A percentile compares a stretch with the other conserved stretches of the same genome.
phyloP scores from a whole-genome alignment of 306 rosid genomes.

The Trifolium repens region DNA sequence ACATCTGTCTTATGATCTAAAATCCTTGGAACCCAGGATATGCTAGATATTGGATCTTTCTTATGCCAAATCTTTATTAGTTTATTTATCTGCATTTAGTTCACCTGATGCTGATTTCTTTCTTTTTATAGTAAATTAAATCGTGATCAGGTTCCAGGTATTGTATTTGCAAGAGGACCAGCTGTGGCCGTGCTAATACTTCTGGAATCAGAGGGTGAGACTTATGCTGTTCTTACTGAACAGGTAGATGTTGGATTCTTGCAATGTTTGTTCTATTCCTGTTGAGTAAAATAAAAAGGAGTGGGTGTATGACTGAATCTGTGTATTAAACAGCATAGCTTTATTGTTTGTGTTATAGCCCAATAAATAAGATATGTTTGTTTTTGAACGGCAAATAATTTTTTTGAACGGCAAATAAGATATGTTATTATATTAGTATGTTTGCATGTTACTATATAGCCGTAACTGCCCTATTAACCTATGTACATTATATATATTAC shows the following conservation, averaged over 20 bases:
- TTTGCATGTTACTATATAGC: not conserved
- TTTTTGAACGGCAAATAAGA: no score
- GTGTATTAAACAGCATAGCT: not conserved
- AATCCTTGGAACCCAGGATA: constrained; percentile 16
- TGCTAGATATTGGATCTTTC: constrained; percentile 2
- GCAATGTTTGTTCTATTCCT: constrained; percentile 1
- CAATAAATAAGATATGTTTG: not conserved
- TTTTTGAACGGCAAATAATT: no score
- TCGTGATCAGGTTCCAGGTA: constrained; percentile 82
- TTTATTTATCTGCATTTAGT: constrained; percentile 28
- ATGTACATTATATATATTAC: not conserved
- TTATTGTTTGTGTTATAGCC: not conserved
- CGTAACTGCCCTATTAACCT: not conserved
- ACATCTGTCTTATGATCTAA: constrained; percentile 8
- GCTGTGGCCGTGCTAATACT: constrained; percentile 87
- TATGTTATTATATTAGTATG: not conserved
- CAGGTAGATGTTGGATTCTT: constrained; percentile 59
- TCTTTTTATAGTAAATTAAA: constrained; percentile 51
- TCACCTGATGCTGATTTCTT: constrained; percentile 41
- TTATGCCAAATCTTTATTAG: not conserved
- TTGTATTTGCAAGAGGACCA: constrained; percentile 96
- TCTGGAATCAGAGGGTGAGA: constrained; percentile 78
- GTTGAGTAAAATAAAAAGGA: not conserved
- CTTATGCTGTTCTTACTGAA: constrained; percentile 87
- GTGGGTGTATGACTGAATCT: not conserved